Evolutionary conservation across 2,329 filamentous ascomycete species (phyloP).

Genomic region (Sporothrix brasiliensis): DNA sequence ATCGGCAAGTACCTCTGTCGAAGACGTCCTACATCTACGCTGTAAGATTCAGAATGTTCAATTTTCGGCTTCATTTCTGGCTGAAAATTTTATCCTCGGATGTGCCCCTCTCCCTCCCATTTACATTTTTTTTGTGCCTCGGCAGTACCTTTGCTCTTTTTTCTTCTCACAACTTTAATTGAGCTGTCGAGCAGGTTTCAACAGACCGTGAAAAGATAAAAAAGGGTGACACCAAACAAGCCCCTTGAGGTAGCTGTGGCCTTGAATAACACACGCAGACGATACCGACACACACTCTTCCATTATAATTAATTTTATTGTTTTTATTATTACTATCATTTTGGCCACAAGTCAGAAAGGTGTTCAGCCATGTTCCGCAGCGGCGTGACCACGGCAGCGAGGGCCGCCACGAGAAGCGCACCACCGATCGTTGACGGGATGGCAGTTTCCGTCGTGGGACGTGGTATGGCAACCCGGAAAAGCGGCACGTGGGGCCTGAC

Average conservation of each 20-base stretch:
- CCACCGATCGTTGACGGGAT: neutral
- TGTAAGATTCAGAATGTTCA: constrained; percentile 19
- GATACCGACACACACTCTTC: too few species aligned
- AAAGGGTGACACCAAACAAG: neutral
- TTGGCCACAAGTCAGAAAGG: too few species aligned
- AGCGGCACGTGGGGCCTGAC: neutral
- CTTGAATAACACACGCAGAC: constrained; percentile 16
- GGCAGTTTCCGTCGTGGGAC: neutral
- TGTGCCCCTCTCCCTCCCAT: neutral
- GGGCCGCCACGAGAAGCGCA: neutral
- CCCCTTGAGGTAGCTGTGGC: neutral
- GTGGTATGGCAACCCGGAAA: neutral
- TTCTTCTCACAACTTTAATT: neutral
- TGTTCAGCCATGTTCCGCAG: neutral
- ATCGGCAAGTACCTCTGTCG: neutral
- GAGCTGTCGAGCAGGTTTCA: too few species aligned
- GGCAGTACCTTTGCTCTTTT: neutral
- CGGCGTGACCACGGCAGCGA: neutral
- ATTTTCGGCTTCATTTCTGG: constrained; percentile 60
- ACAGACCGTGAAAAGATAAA: too few species aligned
- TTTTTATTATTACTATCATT: neutral
- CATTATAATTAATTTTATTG: too few species aligned
- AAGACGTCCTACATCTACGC: constrained; percentile 19
- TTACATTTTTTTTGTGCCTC: neutral
- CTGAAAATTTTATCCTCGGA: neutral